phyloP scores from a whole-genome alignment of 2,329 filamentous ascomycete genomes.

The Nannizzia gypsea region DNA sequence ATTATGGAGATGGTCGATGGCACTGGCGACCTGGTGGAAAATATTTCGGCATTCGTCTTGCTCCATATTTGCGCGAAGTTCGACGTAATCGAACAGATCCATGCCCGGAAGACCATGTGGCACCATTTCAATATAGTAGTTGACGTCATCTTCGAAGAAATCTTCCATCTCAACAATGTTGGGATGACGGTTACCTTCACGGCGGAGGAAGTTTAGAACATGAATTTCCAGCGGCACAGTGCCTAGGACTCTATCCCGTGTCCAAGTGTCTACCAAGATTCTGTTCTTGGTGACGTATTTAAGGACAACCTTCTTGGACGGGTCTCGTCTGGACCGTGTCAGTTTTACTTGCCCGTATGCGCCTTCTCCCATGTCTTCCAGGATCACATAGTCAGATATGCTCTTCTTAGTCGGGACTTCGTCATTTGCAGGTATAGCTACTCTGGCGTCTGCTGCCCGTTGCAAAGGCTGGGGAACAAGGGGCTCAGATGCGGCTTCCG shows the following conservation, averaged over 20 bases:
- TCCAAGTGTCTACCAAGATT: constrained; percentile 98
- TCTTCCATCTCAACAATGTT: constrained; percentile 60
- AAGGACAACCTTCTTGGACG: constrained; percentile 72
- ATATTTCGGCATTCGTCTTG: constrained; percentile 89
- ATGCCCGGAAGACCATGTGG: constrained; percentile 92
- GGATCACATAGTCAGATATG: constrained; percentile 79
- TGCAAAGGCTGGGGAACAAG: constrained; percentile 33
- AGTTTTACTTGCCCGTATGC: constrained; percentile 97
- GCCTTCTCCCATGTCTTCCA: constrained; percentile 97
- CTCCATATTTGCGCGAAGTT: constrained; percentile 90
- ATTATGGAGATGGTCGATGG: constrained; percentile 81
- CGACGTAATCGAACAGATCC: constrained; percentile 98
- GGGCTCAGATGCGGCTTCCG: constrained; percentile 38
- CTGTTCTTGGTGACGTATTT: constrained; percentile 97
- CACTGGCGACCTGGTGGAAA: constrained; percentile 82
- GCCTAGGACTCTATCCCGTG: constrained; percentile 77
- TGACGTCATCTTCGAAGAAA: constrained; percentile 54
- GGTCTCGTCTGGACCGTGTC: constrained; percentile 67
- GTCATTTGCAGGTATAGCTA: constrained; percentile 18
- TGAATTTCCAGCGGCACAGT: constrained; percentile 96
- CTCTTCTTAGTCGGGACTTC: constrained; percentile 54
- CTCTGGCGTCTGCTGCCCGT: constrained; percentile 21
- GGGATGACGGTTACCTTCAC: constrained; percentile 52
- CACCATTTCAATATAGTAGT: constrained; percentile 97
- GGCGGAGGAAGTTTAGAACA: constrained; percentile 81